Percentiles rank a stretch among this genome's conserved stretches.
Conservation (phyloP, 139 green algal genomes). For the Dunaliella primolecta region DNA sequence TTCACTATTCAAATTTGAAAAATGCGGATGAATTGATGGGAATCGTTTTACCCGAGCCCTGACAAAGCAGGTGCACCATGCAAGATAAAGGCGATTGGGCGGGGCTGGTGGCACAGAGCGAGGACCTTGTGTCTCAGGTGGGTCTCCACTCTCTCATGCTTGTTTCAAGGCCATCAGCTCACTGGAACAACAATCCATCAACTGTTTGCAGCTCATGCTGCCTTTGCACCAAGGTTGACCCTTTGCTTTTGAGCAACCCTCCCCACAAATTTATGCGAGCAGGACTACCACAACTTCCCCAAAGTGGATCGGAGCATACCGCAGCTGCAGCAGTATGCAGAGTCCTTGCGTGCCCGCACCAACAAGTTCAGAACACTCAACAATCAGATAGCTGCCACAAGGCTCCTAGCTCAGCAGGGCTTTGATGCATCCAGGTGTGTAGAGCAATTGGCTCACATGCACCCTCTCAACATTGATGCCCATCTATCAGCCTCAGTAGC, state of each 20-base stretch:
- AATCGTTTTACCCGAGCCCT: not conserved
- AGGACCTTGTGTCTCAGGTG: conserved; percentile 63
- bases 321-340: conserved; percentile 70
- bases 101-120: conserved; percentile 57
- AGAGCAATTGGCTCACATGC: too few species aligned
- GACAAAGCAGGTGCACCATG: not conserved
- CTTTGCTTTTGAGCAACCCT: not conserved
- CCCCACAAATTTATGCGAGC: too few species aligned
- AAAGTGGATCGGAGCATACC: conserved; percentile 68
- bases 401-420: conserved; percentile 75
- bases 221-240: too few species aligned
- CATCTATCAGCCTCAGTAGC: too few species aligned
- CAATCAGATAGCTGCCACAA: conserved; percentile 65
- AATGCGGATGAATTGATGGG: not conserved
- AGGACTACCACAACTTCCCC: conserved; percentile 69
- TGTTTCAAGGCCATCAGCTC: not conserved
- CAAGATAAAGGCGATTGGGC: conserved; percentile 53
- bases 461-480: too few species aligned
- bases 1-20: not conserved
- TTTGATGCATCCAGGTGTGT: conserved; percentile 65
- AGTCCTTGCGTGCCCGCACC: conserved; percentile 51
- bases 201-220: too few species aligned
- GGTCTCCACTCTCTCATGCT: too few species aligned
- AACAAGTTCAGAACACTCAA: conserved; percentile 48
- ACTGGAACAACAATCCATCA: too few species aligned